Evolutionary conservation across 2,329 filamentous ascomycete species (phyloP).

Genomic region (Colletotrichum liaoningense): DNA sequence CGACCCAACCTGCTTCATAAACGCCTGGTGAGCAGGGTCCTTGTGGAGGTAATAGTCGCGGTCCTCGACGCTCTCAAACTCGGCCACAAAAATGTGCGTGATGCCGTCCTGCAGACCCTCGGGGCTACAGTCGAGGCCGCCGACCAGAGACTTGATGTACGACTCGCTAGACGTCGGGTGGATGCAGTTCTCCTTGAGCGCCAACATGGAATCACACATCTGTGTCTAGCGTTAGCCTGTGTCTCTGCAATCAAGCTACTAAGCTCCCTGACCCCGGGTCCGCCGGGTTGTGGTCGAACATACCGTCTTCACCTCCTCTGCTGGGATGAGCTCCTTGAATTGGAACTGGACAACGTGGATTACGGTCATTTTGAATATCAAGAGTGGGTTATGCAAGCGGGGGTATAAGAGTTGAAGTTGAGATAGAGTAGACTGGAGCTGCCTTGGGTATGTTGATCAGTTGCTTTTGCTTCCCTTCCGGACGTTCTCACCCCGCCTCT

Average conservation of each 20-base stretch:
- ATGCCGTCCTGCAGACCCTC: conserved; percentile 71
- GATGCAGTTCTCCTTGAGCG: conserved; percentile 68
- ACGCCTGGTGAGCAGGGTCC: conserved; percentile 73
- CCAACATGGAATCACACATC: conserved; percentile 52
- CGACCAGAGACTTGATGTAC: conserved; percentile 69
- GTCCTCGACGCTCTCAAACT: conserved; percentile 73
- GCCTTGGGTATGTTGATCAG: not conserved
- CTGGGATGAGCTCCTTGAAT: conserved; percentile 65
- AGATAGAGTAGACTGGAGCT: not conserved
- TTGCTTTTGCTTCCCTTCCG: not conserved
- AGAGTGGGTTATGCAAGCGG: not conserved
- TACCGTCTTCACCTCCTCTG: conserved; percentile 67
- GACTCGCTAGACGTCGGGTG: conserved; percentile 68
- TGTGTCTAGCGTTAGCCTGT: conserved; percentile 32
- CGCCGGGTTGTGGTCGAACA: conserved; percentile 37
- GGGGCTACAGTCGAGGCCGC: conserved; percentile 71
- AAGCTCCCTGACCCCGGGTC: too few species aligned
- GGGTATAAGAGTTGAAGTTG: not conserved
- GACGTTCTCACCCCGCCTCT: not conserved
- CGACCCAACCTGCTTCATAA: conserved; percentile 61
- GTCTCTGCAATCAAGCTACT: not conserved
- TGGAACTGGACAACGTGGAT: conserved; percentile 77
- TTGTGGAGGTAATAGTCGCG: conserved; percentile 75
- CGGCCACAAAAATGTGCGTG: conserved; percentile 76
- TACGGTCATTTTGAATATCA: conserved; percentile 62